Evolutionary conservation across 768 basidiomycete genomes (phyloP), one percentile per base, ranked within the genome.

Genomic region (Termitomyces sp.): DNA sequence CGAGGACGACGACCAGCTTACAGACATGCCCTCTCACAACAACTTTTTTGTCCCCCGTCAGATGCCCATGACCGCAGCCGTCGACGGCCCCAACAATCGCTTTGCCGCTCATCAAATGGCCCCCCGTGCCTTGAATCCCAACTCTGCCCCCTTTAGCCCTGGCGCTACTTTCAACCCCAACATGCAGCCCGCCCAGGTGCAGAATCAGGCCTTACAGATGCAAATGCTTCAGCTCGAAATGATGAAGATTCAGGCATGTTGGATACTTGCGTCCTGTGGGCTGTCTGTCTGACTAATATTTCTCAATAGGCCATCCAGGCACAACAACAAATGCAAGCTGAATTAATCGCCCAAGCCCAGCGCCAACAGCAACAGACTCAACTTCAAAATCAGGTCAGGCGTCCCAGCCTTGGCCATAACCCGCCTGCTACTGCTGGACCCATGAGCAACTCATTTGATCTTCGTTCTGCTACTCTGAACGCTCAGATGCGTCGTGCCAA

Each of bases 181-280:
- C 57, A 57, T 73, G 57, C 84, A 80, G 59, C 63, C 73, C 42
- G 67, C 71, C 31, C 64, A 83, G 42, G 71, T 75, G 41, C 85
- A 85, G 64, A 71, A 77, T 40, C 84, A 85, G 63, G 81, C 85
- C 51, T 74, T 89, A 52, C 90, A 91, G 72, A 78, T 92, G 79
- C 90, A 93, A 73, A 77, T 92, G 77, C 81, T 92, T 73, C 91
- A 93, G 66, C 75, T 93, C 53, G 91, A 93, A 73, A 80, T 93
- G 61, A 70, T 91, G 66, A 83, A 81, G 66, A 80, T 93, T 58
- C 91, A 92, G 86, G 90, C 86, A 56, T 46, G 79, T 71, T n/a
- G n/a, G n/a, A n/a, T n/a, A n/a, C n/a, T n/a, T n/a, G n/a, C n/a
- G n/a, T 50, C 36, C 15, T 23, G 32, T 20, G 41, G 51, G 35